Evolutionary conservation across 2,329 filamentous ascomycete genomes (phyloP).

Genomic region (Dactylellina sp.): DNA sequence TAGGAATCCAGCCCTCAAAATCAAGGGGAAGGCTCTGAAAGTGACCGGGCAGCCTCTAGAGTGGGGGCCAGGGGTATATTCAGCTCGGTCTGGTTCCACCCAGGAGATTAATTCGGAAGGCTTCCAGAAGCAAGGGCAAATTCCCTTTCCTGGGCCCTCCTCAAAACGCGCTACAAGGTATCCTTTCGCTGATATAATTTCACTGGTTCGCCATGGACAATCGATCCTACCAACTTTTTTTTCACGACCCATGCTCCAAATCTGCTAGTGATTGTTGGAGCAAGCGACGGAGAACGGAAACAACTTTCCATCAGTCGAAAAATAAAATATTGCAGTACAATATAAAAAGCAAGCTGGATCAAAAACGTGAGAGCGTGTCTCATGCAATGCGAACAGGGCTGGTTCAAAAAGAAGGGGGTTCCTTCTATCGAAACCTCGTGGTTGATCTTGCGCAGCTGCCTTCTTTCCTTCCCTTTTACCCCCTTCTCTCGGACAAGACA

Average conservation of each 20-base stretch:
- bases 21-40: constrained; percentile 29
- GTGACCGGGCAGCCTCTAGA: constrained; percentile 17
- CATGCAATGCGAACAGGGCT: constrained; percentile 28
- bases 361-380: constrained; percentile 53
- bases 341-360: constrained; percentile 51
- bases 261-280: constrained; percentile 35
- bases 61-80: constrained; percentile 45
- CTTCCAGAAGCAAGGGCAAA: constrained; percentile 57
- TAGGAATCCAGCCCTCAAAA: background rate
- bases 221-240: background rate
- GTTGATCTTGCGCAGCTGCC: constrained; percentile 36
- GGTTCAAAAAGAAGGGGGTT: constrained; percentile 33
- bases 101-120: constrained; percentile 57
- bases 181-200: constrained; percentile 43
- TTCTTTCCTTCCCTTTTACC: constrained; percentile 10
- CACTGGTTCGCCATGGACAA: constrained; percentile 23
- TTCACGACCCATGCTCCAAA: constrained; percentile 19
- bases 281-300: constrained; percentile 36
- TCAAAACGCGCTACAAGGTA: constrained; percentile 41
- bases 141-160: constrained; percentile 49
- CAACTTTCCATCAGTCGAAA: background rate
- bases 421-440: constrained; percentile 43
- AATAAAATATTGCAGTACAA: background rate
- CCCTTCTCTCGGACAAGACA: background rate
- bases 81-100: constrained; percentile 15